Evolutionary conservation across 2,329 filamentous ascomycete genomes (phyloP).

Genomic region (Stagonosporopsis rhizophila): DNA sequence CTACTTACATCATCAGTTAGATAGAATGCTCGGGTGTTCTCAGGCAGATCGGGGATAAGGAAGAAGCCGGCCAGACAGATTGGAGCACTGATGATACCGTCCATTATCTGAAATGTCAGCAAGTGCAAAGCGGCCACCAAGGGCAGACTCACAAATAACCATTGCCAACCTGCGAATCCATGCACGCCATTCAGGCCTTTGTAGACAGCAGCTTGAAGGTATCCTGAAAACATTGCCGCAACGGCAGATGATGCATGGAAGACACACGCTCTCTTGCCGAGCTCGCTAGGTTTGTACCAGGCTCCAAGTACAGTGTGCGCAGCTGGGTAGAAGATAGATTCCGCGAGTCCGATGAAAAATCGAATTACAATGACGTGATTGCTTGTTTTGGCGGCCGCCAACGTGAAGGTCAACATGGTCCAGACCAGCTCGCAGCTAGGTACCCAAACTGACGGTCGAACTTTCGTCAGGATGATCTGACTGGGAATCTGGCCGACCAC

Average conservation of each 20-base stretch:
- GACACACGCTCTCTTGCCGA: constrained; percentile 35
- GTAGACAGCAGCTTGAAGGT: constrained; percentile 31
- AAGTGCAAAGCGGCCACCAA: not conserved
- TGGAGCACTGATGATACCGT: constrained; percentile 24
- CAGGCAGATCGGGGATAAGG: constrained; percentile 29
- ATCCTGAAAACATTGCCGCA: constrained; percentile 35
- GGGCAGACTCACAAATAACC: constrained; percentile 26
- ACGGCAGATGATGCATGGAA: constrained; percentile 30
- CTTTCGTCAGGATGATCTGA: constrained; percentile 31
- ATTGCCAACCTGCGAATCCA: constrained; percentile 31
- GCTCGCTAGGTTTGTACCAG: constrained; percentile 34
- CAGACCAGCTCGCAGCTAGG: constrained; percentile 30
- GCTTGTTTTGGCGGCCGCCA: constrained; percentile 30
- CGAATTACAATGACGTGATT: constrained; percentile 32
- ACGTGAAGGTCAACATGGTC: constrained; percentile 33
- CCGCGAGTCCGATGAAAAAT: constrained; percentile 31
- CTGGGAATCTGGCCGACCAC: constrained; percentile 34
- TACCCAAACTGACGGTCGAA: constrained; percentile 30
- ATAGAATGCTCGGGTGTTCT: constrained; percentile 23
- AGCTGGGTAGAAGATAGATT: constrained; percentile 31
- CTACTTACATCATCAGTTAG: constrained; percentile 18
- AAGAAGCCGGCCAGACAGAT: constrained; percentile 27
- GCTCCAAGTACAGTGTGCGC: constrained; percentile 31
- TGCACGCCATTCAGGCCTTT: constrained; percentile 26
- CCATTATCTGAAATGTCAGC: constrained; percentile 22